These are phyloP conservation scores for Termitomyces sp. DNA, from an alignment of 768 basidiomycete species.

Conservation along the genomic window DNA sequence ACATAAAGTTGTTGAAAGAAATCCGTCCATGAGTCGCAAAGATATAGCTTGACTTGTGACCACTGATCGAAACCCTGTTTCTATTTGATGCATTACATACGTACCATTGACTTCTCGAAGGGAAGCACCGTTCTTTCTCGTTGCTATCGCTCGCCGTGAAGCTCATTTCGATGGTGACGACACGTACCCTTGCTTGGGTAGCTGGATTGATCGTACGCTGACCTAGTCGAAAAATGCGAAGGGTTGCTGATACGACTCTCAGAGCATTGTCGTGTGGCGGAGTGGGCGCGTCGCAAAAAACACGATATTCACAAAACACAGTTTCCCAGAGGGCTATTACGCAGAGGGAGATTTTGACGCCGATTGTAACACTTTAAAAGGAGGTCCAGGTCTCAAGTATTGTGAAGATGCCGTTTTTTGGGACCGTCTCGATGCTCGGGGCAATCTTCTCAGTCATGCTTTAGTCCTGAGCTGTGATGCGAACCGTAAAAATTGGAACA, in stretches of 20 bases:
- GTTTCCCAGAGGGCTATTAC: conserved; percentile 47
- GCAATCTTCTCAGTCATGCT: conserved; percentile 34
- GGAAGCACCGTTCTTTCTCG: not conserved
- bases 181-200: conserved; percentile 13
- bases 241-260: not conserved
- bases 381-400: conserved; percentile 32
- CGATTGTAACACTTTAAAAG: conserved; percentile 37
- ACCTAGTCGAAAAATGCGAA: not conserved
- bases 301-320: conserved; percentile 33
- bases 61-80: no score
- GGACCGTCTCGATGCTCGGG: conserved; percentile 43
- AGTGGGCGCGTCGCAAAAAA: conserved; percentile 36
- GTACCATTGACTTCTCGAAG: not conserved
- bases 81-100: no score
- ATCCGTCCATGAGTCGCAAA: no score
- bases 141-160: not conserved
- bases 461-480: conserved; percentile 51
- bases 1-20: no score
- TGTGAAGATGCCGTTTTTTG: conserved; percentile 69
- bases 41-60: no score
- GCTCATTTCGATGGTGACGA: conserved; percentile 11
- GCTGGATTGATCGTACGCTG: conserved; percentile 13
- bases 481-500: conserved; percentile 62
- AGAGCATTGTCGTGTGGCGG: conserved; percentile 43
- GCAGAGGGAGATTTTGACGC: conserved; percentile 39